phyloP scores from a whole-genome alignment of 208 protist species.

The Trypanosoma cruzi region DNA sequence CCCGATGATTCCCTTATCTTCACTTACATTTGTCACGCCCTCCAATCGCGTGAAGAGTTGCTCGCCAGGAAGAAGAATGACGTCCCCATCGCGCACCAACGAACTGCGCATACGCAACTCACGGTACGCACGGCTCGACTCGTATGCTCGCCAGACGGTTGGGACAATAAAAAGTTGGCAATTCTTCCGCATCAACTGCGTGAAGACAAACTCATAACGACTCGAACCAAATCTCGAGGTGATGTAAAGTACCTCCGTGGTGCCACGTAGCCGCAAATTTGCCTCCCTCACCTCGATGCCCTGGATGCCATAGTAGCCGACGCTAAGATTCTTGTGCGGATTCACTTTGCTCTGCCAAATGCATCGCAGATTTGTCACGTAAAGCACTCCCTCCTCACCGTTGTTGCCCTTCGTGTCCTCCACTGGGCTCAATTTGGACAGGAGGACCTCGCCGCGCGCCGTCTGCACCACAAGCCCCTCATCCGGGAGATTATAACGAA shows the following conservation, averaged over 20 bases:
- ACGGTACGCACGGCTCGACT: conserved; percentile 92
- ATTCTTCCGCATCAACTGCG: conserved; percentile 54
- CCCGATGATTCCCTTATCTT: conserved; percentile 91
- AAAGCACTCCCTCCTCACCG: conserved; percentile 87
- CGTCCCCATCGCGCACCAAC: conserved; percentile 84
- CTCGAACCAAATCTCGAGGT: conserved; percentile 73
- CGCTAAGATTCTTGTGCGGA: conserved; percentile 83
- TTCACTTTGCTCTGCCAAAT: conserved; percentile 85
- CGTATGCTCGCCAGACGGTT: conserved; percentile 93
- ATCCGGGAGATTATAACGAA: conserved; percentile 89
- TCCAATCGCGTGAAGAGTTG: conserved; percentile 79
- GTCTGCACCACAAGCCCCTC: conserved; percentile 57
- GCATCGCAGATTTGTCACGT: conserved; percentile 96
- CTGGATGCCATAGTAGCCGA: conserved; percentile 92
- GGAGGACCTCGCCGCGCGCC: conserved; percentile 69
- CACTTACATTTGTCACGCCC: conserved; percentile 93
- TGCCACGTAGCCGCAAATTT: conserved; percentile 78
- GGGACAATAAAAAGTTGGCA: conserved; percentile 87
- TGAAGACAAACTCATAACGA: conserved; percentile 97
- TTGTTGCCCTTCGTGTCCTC: conserved; percentile 97
- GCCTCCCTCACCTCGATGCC: conserved; percentile 87
- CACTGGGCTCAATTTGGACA: conserved; percentile 78
- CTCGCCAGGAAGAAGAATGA: conserved; percentile 90
- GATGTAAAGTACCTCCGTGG: conserved; percentile 90
- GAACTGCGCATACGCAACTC: conserved; percentile 94